phyloP scores from a whole-genome alignment of 129 eudicot species.

The Flaveria trinervia region DNA sequence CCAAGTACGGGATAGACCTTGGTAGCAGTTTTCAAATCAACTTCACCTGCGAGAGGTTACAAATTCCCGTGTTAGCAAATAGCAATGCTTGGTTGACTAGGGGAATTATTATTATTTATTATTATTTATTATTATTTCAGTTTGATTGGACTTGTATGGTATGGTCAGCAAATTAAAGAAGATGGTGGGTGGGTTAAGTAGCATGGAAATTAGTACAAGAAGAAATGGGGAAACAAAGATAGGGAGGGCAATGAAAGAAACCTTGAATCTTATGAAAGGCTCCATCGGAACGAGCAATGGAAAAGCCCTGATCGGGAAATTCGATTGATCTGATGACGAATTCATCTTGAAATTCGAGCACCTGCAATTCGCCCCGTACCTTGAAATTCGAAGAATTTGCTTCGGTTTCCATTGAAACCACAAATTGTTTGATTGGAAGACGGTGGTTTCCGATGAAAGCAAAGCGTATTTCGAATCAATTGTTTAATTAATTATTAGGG shows the following conservation, averaged over 20 bases:
- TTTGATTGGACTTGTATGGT: neutral
- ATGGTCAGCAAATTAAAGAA: neutral
- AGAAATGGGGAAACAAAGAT: no score
- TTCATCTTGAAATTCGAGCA: conserved; percentile 67
- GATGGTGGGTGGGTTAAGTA: neutral
- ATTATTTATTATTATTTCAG: no score
- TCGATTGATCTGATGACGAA: conserved; percentile 57
- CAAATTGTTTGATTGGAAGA: no score
- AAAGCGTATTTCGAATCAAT: no score
- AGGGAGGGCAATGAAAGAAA: conserved; percentile 14
- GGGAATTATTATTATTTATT: no score
- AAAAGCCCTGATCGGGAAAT: conserved; percentile 67
- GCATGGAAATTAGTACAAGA: no score
- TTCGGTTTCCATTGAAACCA: no score
- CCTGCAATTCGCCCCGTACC: conserved; percentile 58
- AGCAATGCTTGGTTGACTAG: neutral
- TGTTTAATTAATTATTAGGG: no score
- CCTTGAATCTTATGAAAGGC: conserved; percentile 57
- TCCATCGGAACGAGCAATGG: conserved; percentile 63
- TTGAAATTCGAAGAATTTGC: conserved; percentile 42
- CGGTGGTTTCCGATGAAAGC: no score
- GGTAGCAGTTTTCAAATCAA: conserved; percentile 47
- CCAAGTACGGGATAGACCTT: conserved; percentile 71
- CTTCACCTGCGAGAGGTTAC: conserved; percentile 53
- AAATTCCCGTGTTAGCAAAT: conserved; percentile 21